A percentile compares a stretch with the other conserved stretches of the same genome.
phyloP scores from a whole-genome alignment of 2,329 filamentous ascomycete genomes.

The Microsporum ferrugineum region DNA sequence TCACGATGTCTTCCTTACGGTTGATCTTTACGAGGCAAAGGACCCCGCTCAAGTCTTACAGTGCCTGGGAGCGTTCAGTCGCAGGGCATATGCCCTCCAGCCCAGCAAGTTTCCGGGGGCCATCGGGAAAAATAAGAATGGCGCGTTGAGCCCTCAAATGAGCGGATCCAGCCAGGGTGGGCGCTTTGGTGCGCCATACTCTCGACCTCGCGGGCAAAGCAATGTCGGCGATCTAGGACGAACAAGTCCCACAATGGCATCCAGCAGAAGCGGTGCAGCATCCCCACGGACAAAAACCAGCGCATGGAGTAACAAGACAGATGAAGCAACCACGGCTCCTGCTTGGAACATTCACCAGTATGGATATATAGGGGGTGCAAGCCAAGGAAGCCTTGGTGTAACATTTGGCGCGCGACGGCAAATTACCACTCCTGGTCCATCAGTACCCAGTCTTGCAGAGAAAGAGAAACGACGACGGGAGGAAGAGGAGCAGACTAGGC shows the following conservation, averaged over 20 bases:
- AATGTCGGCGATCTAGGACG: conserved; percentile 44
- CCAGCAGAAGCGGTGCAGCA: conserved; percentile 32
- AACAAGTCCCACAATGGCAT: conserved; percentile 53
- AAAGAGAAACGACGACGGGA: conserved; percentile 61
- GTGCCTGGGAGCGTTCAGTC: conserved; percentile 82
- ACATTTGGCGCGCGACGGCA: conserved; percentile 84
- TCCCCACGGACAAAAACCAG: conserved; percentile 45
- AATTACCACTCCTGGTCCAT: conserved; percentile 72
- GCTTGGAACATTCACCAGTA: conserved; percentile 99
- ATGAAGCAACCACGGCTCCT: conserved; percentile 69
- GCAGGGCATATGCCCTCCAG: conserved; percentile 64
- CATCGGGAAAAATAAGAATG: conserved; percentile 59
- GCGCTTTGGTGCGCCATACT: conserved; percentile 31
- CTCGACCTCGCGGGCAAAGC: conserved; percentile 40
- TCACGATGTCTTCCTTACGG: conserved; percentile 92
- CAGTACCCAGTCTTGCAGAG: conserved; percentile 69
- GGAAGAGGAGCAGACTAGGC: conserved; percentile 43
- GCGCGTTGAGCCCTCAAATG: conserved; percentile 52
- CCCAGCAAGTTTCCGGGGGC: conserved; percentile 61
- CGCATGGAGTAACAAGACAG: conserved; percentile 78
- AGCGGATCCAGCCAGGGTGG: conserved; percentile 49
- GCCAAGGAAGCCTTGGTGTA: conserved; percentile 88
- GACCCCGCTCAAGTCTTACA: conserved; percentile 93
- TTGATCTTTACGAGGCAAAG: conserved; percentile 90
- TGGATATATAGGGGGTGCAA: conserved; percentile 94